phyloP scores from a whole-genome alignment of 176 grass and related monocot genomes.

The Carex myosuroides region DNA sequence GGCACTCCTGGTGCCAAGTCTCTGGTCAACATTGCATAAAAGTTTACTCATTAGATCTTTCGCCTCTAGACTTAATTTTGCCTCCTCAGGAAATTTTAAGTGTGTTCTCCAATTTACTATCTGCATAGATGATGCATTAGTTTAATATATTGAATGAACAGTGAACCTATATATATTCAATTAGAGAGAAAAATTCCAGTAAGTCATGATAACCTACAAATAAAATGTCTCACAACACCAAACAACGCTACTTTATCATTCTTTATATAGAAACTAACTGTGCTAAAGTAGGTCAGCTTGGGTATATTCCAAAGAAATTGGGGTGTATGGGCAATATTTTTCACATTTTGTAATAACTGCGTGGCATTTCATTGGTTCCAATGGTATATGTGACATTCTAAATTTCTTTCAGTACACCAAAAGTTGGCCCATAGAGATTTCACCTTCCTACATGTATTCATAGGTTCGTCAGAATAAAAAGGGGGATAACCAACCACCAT shows the following conservation, averaged over 20 bases:
- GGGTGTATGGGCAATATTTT: neutral
- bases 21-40: conserved; percentile 87
- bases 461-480: conserved; percentile 96
- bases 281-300: neutral
- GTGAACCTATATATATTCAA: neutral
- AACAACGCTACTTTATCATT: neutral
- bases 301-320: neutral
- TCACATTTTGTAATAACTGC: neutral
- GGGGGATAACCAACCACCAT: conserved; percentile 98
- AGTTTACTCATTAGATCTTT: conserved; percentile 92
- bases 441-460: conserved; percentile 99
- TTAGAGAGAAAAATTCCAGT: neutral
- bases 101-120: conserved; percentile 99
- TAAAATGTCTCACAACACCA: neutral
- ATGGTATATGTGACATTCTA: neutral
- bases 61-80: conserved; percentile 49
- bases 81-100: conserved; percentile 97
- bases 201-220: neutral
- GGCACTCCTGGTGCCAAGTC: conserved; percentile 77
- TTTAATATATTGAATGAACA: neutral
- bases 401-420: neutral
- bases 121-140: conserved; percentile 29
- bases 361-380: neutral
- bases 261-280: neutral
- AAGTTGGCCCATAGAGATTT: neutral